Base-by-base conservation (phyloP, 2,329 filamentous ascomycete species). In the Boeremia exigua region DNA sequence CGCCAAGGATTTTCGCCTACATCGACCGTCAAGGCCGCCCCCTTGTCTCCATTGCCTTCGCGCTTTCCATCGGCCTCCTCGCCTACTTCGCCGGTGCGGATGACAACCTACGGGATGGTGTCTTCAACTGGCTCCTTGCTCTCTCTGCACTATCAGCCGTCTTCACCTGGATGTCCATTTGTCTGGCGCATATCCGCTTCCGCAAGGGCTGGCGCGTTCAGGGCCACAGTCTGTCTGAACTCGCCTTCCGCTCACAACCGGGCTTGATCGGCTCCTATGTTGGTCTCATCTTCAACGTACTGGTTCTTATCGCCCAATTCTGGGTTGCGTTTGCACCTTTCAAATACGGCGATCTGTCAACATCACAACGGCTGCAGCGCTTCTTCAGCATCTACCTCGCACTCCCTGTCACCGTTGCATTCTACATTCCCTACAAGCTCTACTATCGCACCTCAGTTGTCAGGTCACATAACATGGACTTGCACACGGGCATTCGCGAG, bases 241-340 rank as follows among this genome's bases (percentile, higher is more conserved):
- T 98, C 6, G 89, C 93, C 6, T 97, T 95, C 80, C 81, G 79
- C 32, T 91, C 90, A 0, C 91, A 96, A 71, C 85, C 90, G 4
- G 94, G 94, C 57, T 79, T 95, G 8, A 64, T 84, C 9, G 94
- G 93, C 9, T 96, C 91, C 2, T 97, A 88, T 82, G 58, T 95
- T 28, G 93, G 93, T 23, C 82, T 96, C 53, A 62, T 80, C 29
- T 85, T 96, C 73, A 96, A 96, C 77, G 54, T 83, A 17, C 77
- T 94, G 34, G 87, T 96, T 28, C 82, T 97, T 27, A 72, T 89
- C 40, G 91, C 90, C 1, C 92, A 97, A 73, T 94, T 96, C 79
- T 97, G 92, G 90, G 88, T 90, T 45, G 91, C 90, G 27, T 87
- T 90, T 4, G 92, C 87, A 71, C 92, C 93, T 4, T 82, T 94